Base-by-base conservation (phyloP, 2,329 filamentous ascomycete species). In the Cladosporium sp. region DNA sequence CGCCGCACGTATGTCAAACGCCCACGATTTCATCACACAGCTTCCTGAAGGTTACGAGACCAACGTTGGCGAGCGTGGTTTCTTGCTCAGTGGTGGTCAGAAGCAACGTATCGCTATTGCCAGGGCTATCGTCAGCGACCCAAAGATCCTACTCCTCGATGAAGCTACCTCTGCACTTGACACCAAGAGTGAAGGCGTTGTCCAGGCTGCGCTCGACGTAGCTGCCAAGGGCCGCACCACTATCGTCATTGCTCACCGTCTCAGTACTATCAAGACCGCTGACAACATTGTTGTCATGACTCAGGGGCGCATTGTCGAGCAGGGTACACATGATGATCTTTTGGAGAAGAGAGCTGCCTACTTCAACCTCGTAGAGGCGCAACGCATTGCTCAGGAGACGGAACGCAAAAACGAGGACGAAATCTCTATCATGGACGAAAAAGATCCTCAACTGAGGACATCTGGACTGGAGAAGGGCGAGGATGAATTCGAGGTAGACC, bases 61-160 rank as follows among this genome's bases (percentile, higher is more conserved):
- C 0, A 87, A 95, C 64, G 93, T 97, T n/a, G 94, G 94, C 59
- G 92, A 97, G 74, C 88, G 92, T 63, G 94, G 94, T 9, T 96
- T 96, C 71, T 77, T 97, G 55, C 81, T 99, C 8, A 96, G 90
- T 58, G 94, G 94, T 72, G 94, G 94, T 37, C 94, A 99, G 75
- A 96, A 97, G 74, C 94, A 97, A 75, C 90, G 94, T 66, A 95
- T 97, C 69, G 92, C 93, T 12, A 97, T 97, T 73, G 92, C 93
- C 7, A 83, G 92, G 69, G 92, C 92, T 39, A 84, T 97, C 59
- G 90, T 97, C 30, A 93, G 89, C 17, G 89, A 97, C 67, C 93
- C 93, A 0, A 95, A 92, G 77, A 87, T 99, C 68, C 81, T 99
- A 1, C 82, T 99, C 0, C 86, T 99, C 5, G 94, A 99, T 65